Percentiles rank a stretch among this genome's conserved stretches.
These are phyloP conservation scores for Borovskyia barvae DNA, from an alignment of 208 protist species.

Conservation along the genomic window DNA sequence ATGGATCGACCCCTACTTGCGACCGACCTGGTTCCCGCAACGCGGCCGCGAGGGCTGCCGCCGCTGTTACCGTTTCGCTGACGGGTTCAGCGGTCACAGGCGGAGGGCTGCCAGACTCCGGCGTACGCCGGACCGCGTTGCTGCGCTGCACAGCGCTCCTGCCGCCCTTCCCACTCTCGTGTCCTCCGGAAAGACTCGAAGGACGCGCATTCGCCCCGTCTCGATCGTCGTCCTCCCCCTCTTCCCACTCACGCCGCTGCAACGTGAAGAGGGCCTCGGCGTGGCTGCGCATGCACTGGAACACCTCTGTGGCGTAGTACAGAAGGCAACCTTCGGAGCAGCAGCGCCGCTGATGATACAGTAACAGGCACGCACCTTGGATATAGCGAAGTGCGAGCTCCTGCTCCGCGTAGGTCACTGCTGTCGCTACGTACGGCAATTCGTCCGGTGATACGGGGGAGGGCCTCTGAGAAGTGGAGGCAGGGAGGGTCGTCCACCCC, in stretches of 20 bases:
- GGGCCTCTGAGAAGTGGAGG: constrained; percentile 2
- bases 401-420: constrained; percentile 80
- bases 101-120: background rate
- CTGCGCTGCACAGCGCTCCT: background rate
- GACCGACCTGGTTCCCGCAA: constrained; percentile 7
- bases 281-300: constrained; percentile 85
- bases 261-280: constrained; percentile 53
- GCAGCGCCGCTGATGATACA: constrained; percentile 71
- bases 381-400: constrained; percentile 78
- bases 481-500: constrained; percentile 33
- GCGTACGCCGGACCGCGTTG: background rate
- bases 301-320: constrained; percentile 73
- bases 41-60: constrained; percentile 8
- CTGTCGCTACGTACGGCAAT: constrained; percentile 39
- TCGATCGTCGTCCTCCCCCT: constrained; percentile 3
- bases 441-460: too few relatives aligned
- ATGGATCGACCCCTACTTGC: constrained; percentile 35
- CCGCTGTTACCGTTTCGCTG: background rate
- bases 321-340: constrained; percentile 69
- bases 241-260: constrained; percentile 29
- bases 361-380: constrained; percentile 72
- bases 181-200: constrained; percentile 4
- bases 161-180: background rate
- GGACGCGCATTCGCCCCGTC: background rate
- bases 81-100: background rate